phyloP scores from a whole-genome alignment of 441 rosid genomes.

The Metrosideros polymorpha region DNA sequence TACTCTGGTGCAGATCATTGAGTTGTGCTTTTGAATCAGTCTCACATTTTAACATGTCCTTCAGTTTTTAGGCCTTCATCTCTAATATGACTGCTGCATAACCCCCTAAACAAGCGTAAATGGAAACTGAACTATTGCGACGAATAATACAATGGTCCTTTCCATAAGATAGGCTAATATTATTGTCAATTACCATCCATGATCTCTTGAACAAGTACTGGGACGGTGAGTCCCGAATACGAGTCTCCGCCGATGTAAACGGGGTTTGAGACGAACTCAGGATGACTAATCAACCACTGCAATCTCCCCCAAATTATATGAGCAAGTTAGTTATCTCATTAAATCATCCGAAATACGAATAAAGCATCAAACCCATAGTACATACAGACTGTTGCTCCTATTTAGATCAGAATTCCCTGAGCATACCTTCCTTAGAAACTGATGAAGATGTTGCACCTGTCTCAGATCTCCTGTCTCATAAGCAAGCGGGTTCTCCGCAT shows the following conservation, averaged over 20 bases:
- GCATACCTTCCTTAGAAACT: slow-evolving; percentile 48
- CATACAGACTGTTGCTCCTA: not conserved
- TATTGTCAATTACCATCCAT: slow-evolving; percentile 27
- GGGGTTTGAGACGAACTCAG: slow-evolving; percentile 35
- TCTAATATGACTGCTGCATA: not conserved
- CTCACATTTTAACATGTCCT: not conserved
- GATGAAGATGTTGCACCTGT: slow-evolving; percentile 22
- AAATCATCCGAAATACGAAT: not conserved
- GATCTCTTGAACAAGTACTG: slow-evolving; percentile 36
- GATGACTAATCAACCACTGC: slow-evolving; percentile 59
- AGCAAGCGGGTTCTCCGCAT: slow-evolving; percentile 26
- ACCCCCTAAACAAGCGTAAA: too few species aligned
- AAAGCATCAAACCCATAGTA: not conserved
- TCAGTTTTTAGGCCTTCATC: not conserved
- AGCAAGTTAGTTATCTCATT: not conserved
- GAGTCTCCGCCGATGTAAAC: slow-evolving; percentile 70
- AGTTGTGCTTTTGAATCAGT: not conserved
- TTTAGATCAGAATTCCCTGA: not conserved
- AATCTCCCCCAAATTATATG: not conserved
- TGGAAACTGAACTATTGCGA: not conserved
- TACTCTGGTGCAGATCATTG: not conserved
- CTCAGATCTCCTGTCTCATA: slow-evolving; percentile 27
- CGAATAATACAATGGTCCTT: not conserved
- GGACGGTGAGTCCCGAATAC: slow-evolving; percentile 50
- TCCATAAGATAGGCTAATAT: not conserved